Conservation (phyloP, 139 green algal species). For the Tetraselmis striata region DNA sequence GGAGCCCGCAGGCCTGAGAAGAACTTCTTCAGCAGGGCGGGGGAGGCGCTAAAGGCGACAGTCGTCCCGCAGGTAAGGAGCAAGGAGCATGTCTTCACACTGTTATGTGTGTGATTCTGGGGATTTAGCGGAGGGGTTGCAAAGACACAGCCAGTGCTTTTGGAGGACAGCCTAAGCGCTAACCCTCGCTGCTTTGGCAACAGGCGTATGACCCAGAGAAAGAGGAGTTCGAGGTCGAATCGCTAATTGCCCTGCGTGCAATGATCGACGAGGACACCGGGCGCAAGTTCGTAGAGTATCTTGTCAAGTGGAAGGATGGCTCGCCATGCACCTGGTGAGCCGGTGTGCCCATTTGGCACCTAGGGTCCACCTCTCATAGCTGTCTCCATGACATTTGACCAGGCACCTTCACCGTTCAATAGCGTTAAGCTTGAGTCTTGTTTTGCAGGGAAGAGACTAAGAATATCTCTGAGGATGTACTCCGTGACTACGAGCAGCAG, state of each 20-base stretch:
- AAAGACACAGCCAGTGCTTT: not conserved
- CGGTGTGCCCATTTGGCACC: too few species aligned
- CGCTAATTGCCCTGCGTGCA: constrained; percentile 49
- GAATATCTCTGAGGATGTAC: constrained; percentile 76
- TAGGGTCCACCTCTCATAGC: too few species aligned
- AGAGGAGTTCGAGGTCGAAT: constrained; percentile 41
- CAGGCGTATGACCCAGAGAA: not conserved
- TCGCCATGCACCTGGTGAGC: constrained; percentile 21
- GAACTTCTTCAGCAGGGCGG: not conserved
- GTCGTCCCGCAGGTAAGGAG: not conserved
- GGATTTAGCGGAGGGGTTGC: too few species aligned
- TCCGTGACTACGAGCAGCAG: constrained; percentile 73
- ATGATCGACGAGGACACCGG: constrained; percentile 31
- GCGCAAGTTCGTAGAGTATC: constrained; percentile 56
- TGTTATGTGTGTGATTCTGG: not conserved
- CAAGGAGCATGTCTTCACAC: too few species aligned
- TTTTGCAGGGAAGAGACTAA: constrained; percentile 50
- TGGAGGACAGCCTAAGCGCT: not conserved
- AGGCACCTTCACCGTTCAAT: too few species aligned
- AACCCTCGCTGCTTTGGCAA: not conserved
- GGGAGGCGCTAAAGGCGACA: not conserved
- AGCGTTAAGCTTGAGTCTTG: not conserved
- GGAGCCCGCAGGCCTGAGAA: too few species aligned
- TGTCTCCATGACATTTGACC: too few species aligned
- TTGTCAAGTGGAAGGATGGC: constrained; percentile 68